A percentile compares a stretch with the other conserved stretches of the same genome.
Evolutionary conservation across 2,329 filamentous ascomycete genomes (phyloP).

Genomic region (Alternaria burnsii): DNA sequence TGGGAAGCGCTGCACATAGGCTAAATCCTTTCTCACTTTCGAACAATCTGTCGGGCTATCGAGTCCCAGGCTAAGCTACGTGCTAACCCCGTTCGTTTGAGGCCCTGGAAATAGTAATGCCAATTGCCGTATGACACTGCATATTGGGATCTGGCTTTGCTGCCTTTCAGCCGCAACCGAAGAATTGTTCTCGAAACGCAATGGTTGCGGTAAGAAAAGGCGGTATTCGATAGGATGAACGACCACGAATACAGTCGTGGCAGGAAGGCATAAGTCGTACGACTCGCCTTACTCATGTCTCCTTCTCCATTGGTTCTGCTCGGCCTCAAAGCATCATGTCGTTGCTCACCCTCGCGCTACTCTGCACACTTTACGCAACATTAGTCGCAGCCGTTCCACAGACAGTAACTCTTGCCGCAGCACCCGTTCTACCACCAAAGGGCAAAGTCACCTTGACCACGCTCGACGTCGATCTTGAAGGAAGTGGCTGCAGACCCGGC

Average conservation of each 20-base stretch:
- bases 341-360: neutral
- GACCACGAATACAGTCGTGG: neutral
- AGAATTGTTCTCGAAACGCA: neutral
- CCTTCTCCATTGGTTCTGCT: neutral
- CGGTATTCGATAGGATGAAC: neutral
- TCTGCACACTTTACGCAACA: neutral
- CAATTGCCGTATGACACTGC: neutral
- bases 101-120: neutral
- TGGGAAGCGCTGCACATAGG: neutral
- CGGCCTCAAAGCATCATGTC: neutral
- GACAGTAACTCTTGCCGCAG: neutral
- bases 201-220: neutral
- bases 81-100: neutral
- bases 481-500: conserved; percentile 33
- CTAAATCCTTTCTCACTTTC: conserved; percentile 4
- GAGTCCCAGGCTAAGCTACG: neutral
- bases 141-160: neutral
- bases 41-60: neutral
- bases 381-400: neutral
- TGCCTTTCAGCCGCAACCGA: conserved; percentile 8
- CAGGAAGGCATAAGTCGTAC: neutral
- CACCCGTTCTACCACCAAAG: conserved; percentile 20
- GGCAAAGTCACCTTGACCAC: conserved; percentile 24
- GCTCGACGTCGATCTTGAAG: conserved; percentile 33
- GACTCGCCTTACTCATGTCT: neutral